Conservation (phyloP, 768 basidiomycete genomes). For the Trametes cingulata region DNA sequence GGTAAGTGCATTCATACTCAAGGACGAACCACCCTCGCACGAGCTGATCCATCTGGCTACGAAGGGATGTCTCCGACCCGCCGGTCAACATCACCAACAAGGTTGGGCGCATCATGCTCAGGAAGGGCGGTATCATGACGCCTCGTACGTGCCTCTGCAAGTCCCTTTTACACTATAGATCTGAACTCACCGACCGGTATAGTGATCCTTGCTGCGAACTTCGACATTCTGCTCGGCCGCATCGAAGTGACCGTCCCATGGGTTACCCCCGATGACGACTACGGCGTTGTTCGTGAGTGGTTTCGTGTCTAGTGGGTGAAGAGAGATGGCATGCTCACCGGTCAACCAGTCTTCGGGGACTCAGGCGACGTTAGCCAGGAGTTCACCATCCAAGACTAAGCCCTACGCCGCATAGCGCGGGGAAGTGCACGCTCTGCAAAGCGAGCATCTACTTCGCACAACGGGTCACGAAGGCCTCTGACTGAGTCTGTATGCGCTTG, state of each 20-base stretch:
- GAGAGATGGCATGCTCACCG: no score
- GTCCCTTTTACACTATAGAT: no score
- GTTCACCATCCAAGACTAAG: not conserved
- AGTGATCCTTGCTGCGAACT: not conserved
- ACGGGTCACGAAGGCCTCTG: no score
- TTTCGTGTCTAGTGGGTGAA: no score
- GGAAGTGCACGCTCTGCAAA: no score
- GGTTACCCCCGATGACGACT: not conserved
- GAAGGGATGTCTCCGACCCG: constrained; percentile 35
- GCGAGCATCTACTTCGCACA: no score
- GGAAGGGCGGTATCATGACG: constrained; percentile 29
- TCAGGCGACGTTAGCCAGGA: no score
- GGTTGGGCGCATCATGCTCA: constrained; percentile 19
- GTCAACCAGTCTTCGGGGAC: no score
- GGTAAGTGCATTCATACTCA: constrained; percentile 2
- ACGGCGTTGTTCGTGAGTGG: not conserved
- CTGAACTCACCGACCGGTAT: not conserved
- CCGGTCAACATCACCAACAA: constrained; percentile 42
- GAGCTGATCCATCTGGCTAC: not conserved
- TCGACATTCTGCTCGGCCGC: not conserved
- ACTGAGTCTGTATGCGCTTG: no score
- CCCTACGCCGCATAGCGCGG: no score
- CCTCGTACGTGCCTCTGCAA: constrained; percentile 26
- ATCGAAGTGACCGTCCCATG: not conserved
- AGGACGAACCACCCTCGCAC: no score